Percentiles rank a stretch among this genome's conserved stretches.
Evolutionary conservation across 2,329 filamentous ascomycete species (phyloP).

Genomic region (Claviceps capensis): DNA sequence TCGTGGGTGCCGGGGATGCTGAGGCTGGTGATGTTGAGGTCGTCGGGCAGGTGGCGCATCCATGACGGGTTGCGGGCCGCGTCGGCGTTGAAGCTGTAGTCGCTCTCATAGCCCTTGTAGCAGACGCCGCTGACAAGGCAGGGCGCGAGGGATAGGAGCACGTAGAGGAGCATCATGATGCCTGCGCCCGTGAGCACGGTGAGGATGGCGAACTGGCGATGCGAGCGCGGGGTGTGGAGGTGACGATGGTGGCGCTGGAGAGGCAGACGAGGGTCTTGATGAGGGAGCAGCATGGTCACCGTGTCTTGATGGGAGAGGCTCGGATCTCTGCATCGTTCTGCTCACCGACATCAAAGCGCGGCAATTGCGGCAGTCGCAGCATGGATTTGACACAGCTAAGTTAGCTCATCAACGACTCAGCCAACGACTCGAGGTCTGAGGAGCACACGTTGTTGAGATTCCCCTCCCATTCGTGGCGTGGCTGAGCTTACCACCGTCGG

Average conservation of each 20-base stretch:
- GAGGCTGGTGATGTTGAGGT: conserved; percentile 26
- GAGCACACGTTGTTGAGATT: too few species aligned
- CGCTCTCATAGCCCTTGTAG: conserved; percentile 17
- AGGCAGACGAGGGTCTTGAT: not conserved
- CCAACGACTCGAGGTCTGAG: too few species aligned
- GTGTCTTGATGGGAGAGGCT: not conserved
- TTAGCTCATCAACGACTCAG: too few species aligned
- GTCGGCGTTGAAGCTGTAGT: conserved; percentile 29
- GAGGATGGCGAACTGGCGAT: not conserved
- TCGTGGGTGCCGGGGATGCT: conserved; percentile 40
- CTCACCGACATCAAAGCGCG: too few species aligned
- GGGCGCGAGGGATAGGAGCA: conserved; percentile 15
- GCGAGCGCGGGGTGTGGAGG: not conserved
- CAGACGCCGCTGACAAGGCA: conserved; percentile 15
- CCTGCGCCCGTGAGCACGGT: not conserved
- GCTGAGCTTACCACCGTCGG: too few species aligned
- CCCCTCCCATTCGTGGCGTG: too few species aligned
- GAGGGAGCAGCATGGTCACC: not conserved
- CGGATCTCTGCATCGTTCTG: too few species aligned
- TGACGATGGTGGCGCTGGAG: not conserved
- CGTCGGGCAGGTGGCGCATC: conserved; percentile 31
- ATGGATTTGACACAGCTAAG: too few species aligned
- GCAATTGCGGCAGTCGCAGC: too few species aligned
- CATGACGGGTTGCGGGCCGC: conserved; percentile 21
- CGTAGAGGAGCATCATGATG: conserved; percentile 5